These are phyloP conservation scores for Termitomyces sp. DNA, from an alignment of 768 basidiomycete species.

Conservation along the genomic window DNA sequence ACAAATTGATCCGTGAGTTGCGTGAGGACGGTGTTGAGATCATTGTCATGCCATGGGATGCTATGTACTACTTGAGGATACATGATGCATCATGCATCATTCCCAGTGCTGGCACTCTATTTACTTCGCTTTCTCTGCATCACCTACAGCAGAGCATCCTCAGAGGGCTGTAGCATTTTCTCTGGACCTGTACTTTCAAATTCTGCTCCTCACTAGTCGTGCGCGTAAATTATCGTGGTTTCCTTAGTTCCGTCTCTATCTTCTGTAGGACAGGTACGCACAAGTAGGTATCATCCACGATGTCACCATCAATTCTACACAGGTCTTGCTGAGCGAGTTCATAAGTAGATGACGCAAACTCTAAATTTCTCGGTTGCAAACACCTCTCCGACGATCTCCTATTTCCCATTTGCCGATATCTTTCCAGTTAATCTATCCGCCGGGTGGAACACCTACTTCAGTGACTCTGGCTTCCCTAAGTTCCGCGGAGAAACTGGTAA, in stretches of 20 bases:
- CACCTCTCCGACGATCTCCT: constrained; percentile 60
- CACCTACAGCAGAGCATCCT: background rate
- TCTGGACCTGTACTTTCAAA: background rate
- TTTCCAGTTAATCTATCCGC: constrained; percentile 42
- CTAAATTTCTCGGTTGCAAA: constrained; percentile 45
- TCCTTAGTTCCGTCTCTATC: too few species aligned
- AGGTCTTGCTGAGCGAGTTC: background rate
- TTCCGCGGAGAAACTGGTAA: constrained; percentile 40
- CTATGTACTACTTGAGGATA: background rate
- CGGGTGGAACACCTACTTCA: constrained; percentile 72
- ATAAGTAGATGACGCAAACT: constrained; percentile 15
- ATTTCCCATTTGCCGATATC: constrained; percentile 59
- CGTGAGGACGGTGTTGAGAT: background rate
- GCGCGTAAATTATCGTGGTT: too few species aligned
- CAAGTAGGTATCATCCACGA: background rate
- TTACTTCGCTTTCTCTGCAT: background rate
- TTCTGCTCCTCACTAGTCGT: background rate
- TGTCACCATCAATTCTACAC: background rate
- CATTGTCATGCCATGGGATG: constrained; percentile 4
- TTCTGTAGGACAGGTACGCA: background rate
- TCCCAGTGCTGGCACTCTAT: background rate
- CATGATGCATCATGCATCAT: too few species aligned
- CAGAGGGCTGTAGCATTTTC: background rate
- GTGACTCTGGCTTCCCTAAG: constrained; percentile 42
- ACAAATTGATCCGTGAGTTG: background rate